These are phyloP conservation scores for Chondrostereum purpureum DNA, from an alignment of 1,284 basidiomycete species.

Conservation along the genomic window DNA sequence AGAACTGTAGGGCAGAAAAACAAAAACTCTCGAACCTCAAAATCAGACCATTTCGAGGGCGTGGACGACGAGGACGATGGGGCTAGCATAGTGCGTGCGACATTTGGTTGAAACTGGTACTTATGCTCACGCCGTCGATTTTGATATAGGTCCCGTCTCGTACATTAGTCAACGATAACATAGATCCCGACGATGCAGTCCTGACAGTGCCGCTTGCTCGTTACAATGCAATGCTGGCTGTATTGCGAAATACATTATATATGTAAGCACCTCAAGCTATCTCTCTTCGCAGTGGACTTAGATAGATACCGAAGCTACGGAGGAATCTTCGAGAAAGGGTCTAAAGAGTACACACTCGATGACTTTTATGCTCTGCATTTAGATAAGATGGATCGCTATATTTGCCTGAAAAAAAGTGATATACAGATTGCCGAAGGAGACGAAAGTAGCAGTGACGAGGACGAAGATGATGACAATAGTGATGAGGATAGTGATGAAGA, in stretches of 20 bases:
- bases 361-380: slow-evolving; percentile 76
- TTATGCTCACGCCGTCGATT: too few relatives aligned
- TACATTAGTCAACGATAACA: slow-evolving; percentile 1
- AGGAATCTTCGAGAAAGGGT: slow-evolving; percentile 78
- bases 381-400: slow-evolving; percentile 76
- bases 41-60: neutral
- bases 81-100: too few relatives aligned
- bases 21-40: neutral
- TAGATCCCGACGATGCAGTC: slow-evolving; percentile 67
- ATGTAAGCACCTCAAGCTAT: slow-evolving; percentile 44
- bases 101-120: too few relatives aligned
- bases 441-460: slow-evolving; percentile 54
- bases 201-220: slow-evolving; percentile 67
- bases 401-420: slow-evolving; percentile 64
- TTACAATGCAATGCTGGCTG: slow-evolving; percentile 91
- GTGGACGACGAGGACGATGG: slow-evolving; percentile 21
- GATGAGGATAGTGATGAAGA: slow-evolving; percentile 47
- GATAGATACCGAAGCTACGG: slow-evolving; percentile 55
- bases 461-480: slow-evolving; percentile 56
- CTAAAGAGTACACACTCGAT: slow-evolving; percentile 80
- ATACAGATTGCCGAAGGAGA: slow-evolving; percentile 50
- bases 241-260: slow-evolving; percentile 81
- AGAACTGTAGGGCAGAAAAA: slow-evolving; percentile 27
- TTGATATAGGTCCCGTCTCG: neutral
- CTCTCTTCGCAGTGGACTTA: neutral